Percentiles rank a stretch among this genome's conserved stretches.
phyloP scores from a whole-genome alignment of 2,329 filamentous ascomycete species.

The Colletotrichum simmondsii region DNA sequence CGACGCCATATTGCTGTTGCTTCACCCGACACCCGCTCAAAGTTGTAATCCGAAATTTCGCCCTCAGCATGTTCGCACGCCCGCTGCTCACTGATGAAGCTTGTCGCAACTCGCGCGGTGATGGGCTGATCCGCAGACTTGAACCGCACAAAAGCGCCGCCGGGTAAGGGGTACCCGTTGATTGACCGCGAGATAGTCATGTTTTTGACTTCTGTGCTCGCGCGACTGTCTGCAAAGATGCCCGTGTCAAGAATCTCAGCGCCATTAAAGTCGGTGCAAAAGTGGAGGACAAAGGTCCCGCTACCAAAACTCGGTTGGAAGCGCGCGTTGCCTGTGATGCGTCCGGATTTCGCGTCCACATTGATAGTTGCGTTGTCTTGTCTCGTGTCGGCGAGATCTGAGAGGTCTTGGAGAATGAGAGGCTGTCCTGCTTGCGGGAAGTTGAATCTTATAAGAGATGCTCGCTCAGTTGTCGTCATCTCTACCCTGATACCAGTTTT shows the following conservation, averaged over 20 bases:
- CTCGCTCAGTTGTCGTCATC: constrained; percentile 75
- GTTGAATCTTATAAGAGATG: constrained; percentile 73
- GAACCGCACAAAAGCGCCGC: constrained; percentile 74
- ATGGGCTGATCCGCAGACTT: constrained; percentile 59
- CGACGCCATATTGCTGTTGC: constrained; percentile 69
- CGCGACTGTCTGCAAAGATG: constrained; percentile 68
- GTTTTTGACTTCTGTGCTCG: constrained; percentile 57
- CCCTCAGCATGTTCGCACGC: constrained; percentile 75
- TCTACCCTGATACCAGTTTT: constrained; percentile 69
- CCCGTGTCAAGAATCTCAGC: constrained; percentile 68
- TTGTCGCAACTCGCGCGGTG: constrained; percentile 74
- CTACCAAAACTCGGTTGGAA: constrained; percentile 75
- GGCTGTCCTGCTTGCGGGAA: constrained; percentile 65
- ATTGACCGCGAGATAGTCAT: constrained; percentile 60
- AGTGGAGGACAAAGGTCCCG: constrained; percentile 69
- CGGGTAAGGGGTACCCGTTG: constrained; percentile 66
- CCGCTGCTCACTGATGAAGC: constrained; percentile 73
- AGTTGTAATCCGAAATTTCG: constrained; percentile 77
- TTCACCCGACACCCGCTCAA: constrained; percentile 60
- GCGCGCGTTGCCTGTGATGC: constrained; percentile 70
- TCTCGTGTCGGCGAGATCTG: constrained; percentile 71
- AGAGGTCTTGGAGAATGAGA: constrained; percentile 73
- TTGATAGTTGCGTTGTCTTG: constrained; percentile 66
- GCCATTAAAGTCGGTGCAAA: constrained; percentile 75
- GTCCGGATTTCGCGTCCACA: constrained; percentile 65